Percentiles rank a stretch among this genome's conserved stretches.
phyloP scores from a whole-genome alignment of 2,329 filamentous ascomycete species.

The Pestalotiopsis sp. region DNA sequence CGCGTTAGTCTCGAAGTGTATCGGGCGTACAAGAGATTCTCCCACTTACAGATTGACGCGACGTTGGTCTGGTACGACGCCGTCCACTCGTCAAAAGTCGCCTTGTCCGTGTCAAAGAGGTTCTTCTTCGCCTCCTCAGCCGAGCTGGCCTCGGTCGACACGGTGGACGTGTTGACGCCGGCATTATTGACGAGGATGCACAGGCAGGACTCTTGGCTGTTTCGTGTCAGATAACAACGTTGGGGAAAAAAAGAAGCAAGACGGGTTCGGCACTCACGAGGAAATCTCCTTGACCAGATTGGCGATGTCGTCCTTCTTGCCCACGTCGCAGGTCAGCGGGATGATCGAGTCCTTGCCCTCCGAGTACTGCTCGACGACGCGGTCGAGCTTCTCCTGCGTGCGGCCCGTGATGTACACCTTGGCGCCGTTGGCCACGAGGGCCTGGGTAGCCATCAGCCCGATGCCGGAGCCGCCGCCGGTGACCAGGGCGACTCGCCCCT shows the following conservation, averaged over 20 bases:
- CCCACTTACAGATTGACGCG: slow-evolving; percentile 55
- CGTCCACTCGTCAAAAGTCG: slow-evolving; percentile 71
- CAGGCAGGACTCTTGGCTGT: slow-evolving; percentile 53
- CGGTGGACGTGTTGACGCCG: slow-evolving; percentile 59
- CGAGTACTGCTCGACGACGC: slow-evolving; percentile 59
- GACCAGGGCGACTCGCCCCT: slow-evolving; percentile 46
- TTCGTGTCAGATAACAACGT: neutral
- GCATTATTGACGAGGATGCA: slow-evolving; percentile 72
- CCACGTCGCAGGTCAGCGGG: slow-evolving; percentile 63
- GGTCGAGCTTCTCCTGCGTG: slow-evolving; percentile 63
- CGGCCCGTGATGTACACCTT: slow-evolving; percentile 74
- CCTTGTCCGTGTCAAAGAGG: slow-evolving; percentile 66
- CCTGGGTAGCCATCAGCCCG: slow-evolving; percentile 69
- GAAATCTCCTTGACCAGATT: slow-evolving; percentile 60
- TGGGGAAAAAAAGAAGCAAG: neutral
- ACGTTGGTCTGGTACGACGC: slow-evolving; percentile 76
- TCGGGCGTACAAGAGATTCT: neutral
- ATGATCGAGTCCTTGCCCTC: slow-evolving; percentile 59
- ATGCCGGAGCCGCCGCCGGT: slow-evolving; percentile 63
- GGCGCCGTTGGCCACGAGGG: slow-evolving; percentile 67
- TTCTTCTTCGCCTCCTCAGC: slow-evolving; percentile 56
- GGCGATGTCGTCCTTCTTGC: slow-evolving; percentile 61
- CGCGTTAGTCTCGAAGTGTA: neutral
- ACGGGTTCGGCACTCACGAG: slow-evolving; percentile 23
- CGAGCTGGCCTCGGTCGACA: slow-evolving; percentile 57